Evolutionary conservation across 768 basidiomycete species (phyloP).

Genomic region (Agrocybe pediades): DNA sequence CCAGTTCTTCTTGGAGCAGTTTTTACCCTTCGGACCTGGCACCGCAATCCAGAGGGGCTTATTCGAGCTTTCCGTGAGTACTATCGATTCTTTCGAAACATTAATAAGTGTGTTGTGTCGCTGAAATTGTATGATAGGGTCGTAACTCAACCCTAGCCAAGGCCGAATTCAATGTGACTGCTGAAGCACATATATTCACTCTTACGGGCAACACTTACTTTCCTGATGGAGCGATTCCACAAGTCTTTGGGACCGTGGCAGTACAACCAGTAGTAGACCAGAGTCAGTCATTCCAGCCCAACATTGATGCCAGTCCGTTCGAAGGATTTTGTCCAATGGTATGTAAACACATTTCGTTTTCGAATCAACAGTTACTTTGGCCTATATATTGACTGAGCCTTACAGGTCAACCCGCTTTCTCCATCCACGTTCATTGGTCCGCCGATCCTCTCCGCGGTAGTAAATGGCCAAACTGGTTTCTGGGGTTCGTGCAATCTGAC

Average conservation of each 20-base stretch:
- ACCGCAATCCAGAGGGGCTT: background rate
- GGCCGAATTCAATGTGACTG: background rate
- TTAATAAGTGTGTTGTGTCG: background rate
- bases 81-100: background rate
- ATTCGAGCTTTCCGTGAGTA: background rate
- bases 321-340: background rate
- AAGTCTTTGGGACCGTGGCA: background rate
- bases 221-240: background rate
- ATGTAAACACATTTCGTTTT: no score
- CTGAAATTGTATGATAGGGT: background rate
- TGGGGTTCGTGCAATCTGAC: background rate
- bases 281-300: background rate
- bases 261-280: background rate
- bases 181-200: background rate
- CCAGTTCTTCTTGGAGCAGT: background rate
- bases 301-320: background rate
- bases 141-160: background rate
- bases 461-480: background rate
- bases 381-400: background rate
- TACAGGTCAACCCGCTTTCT: background rate
- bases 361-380: background rate
- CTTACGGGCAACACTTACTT: background rate
- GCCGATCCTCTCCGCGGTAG: background rate
- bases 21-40: background rate
- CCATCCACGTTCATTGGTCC: background rate